Evolutionary conservation across 257 asterid species (phyloP), one percentile per base, ranked within the genome.

Genomic region (Solanum medicagineum): DNA sequence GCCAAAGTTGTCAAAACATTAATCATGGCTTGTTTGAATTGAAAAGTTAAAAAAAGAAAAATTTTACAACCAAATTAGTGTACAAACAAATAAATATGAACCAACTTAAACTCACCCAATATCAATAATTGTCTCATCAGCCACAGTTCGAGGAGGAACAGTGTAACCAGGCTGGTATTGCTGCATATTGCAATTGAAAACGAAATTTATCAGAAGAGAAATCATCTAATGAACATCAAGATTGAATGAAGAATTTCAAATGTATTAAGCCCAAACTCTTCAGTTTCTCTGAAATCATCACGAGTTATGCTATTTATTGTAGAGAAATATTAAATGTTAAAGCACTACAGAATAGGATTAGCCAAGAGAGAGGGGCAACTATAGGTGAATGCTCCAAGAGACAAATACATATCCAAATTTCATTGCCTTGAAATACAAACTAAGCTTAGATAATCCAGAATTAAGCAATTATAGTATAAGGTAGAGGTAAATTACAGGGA

Each of bases 111-210:
- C 89, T 90, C 90, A 95, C 99, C 98, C 98, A 55, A 97, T 93
- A 92, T 95, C 99, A 57, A 97, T 92, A 81, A 92, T 84, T 65
- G 98, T 92, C 88, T 97, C 99, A 62, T 91, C 98, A 4, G 95
- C 85, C 81, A 90, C 94, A 73, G 97, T 93, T 16, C 94, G 93
- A 71, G 98, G 98, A 85, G 95, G 87, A 73, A 97, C 94, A 81
- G 95, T 95, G 88, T 97, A 97, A 84, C 97, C 98, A 88, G 98
- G 91, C 79, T 93, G 95, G 89, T 97, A 97, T 81, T 89, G 91
- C 99, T 97, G 93, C 91, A 91, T 10, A 83, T 60, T 83, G 83
- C 65, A 77, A 51, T 79, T 26, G 17, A 79, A 77, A 53, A 26
- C 10, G 62, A 75, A 26, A 2, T 36, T 26, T 4, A 51, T 16